phyloP scores from a whole-genome alignment of 2,329 filamentous ascomycete species.

The Ophiocordyceps camponoti-rufipedis region DNA sequence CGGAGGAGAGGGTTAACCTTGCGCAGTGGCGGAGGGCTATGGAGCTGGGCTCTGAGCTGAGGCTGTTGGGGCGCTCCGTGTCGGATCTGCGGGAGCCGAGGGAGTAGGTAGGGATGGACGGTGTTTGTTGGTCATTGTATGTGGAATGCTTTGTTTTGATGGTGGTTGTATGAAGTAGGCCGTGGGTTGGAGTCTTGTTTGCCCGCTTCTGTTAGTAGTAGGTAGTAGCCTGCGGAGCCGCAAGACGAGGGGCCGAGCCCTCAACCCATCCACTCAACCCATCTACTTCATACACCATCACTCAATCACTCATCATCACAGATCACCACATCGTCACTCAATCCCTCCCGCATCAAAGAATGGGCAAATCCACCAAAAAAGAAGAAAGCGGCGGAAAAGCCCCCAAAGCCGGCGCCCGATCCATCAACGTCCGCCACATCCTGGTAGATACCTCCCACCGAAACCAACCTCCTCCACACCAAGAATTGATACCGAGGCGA shows the following conservation, averaged over 20 bases:
- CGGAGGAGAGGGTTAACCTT: conserved; percentile 10
- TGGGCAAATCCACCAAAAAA: conserved; percentile 23
- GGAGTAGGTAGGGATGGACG: neutral
- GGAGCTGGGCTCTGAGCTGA: conserved; percentile 9
- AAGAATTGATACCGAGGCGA: neutral
- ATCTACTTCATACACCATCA: too few relatives aligned
- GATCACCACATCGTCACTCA: neutral
- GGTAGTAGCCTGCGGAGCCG: too few relatives aligned
- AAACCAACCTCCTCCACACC: too few relatives aligned
- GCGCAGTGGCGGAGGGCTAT: conserved; percentile 11
- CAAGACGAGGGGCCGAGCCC: neutral
- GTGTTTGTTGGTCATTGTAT: neutral
- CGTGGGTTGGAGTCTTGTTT: too few relatives aligned
- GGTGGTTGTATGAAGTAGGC: too few relatives aligned
- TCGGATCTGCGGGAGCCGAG: too few relatives aligned
- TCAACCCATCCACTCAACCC: too few relatives aligned
- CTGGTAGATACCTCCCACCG: too few relatives aligned
- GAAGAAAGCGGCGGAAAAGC: conserved; percentile 9
- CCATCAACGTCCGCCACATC: conserved; percentile 60
- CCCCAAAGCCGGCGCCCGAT: conserved; percentile 30
- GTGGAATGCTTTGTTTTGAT: neutral
- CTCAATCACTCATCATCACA: neutral
- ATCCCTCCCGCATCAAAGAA: conserved; percentile 2
- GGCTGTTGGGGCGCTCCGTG: conserved; percentile 2
- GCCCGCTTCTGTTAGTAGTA: too few relatives aligned